Evolutionary conservation across 805 yeast species (phyloP), one percentile per base, ranked within the genome.

Genomic region (Starmerella apicola): DNA sequence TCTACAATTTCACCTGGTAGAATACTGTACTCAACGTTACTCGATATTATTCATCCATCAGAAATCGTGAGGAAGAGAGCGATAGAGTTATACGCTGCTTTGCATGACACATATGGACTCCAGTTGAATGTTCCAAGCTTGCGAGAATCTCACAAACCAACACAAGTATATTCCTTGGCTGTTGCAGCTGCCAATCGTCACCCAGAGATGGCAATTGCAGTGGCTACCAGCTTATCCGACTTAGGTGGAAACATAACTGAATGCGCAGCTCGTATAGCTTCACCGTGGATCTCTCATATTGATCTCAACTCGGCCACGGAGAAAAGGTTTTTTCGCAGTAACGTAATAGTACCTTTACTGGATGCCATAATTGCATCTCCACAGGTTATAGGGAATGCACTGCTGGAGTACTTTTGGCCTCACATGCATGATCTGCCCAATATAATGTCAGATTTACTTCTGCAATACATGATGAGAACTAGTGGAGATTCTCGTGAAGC

Each of bases 331-430:
- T 20, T 35, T 18, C 27, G 38, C 15, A 29, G 15, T 4, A 12
- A 10, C 17, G 33, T 42, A 3, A n/a, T 42, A 10, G 19, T 9
- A 9, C 43, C 46, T 3, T 17, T 42, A 20, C 26, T 42, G 4
- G 15, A 24, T 7, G 32, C 37, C 10, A 29, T 21, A 3, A 10
- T 17, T 3, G 36, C n/a, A 10, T 30, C 34, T 3, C 38, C 43
- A 15, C 22, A 22, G 3, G 25, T 15, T 8, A 32, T 38, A 10
- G 38, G 35, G 2, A 23, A 36, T 2, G 3, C 18, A 4, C 20
- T 43, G 22, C 16, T 32, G 18, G 41, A 40, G 19, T 25, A 43
- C 26, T 39, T 43, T 35, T 43, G 46, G 46, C 45, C 45, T 5
- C 4, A 9, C 15, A 2, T 39, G 23, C 39, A 21, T 15, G 37